phyloP scores from a whole-genome alignment of 2,329 filamentous ascomycete genomes.

The Fusarium musae region DNA sequence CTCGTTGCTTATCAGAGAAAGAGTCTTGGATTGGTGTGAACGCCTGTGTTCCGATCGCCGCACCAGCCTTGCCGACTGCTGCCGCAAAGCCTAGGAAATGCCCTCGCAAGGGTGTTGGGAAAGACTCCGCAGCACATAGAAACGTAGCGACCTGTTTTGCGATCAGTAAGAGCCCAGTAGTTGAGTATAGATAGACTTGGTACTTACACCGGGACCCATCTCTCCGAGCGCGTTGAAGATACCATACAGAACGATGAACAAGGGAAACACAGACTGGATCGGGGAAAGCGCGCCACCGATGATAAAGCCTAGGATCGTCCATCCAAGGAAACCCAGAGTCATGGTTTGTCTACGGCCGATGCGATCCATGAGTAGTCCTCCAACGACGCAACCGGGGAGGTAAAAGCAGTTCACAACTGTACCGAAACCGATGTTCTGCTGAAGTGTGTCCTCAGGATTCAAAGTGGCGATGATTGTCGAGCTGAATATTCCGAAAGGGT shows the following conservation, averaged over 20 bases:
- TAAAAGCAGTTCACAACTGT: neutral
- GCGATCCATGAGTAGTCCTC: neutral
- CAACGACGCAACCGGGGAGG: neutral
- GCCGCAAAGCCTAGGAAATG: neutral
- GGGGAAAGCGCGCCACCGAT: neutral
- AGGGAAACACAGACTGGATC: neutral
- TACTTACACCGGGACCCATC: neutral
- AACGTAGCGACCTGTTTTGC: neutral
- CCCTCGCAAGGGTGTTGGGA: neutral
- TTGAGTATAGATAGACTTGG: no score
- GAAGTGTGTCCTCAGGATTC: neutral
- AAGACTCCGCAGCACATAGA: neutral
- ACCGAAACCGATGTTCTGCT: neutral
- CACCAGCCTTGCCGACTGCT: neutral
- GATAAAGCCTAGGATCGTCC: neutral
- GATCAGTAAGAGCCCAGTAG: no score
- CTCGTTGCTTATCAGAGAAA: neutral
- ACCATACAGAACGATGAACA: neutral
- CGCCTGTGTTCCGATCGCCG: neutral
- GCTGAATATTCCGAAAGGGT: neutral
- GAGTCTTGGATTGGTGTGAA: neutral
- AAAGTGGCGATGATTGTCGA: neutral
- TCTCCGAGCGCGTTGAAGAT: slow-evolving; percentile 4
- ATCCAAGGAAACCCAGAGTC: neutral
- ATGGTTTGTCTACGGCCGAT: slow-evolving; percentile 3